These are phyloP conservation scores for Porpolomopsis calyptriformis DNA, from an alignment of 768 basidiomycete genomes.

Conservation along the genomic window DNA sequence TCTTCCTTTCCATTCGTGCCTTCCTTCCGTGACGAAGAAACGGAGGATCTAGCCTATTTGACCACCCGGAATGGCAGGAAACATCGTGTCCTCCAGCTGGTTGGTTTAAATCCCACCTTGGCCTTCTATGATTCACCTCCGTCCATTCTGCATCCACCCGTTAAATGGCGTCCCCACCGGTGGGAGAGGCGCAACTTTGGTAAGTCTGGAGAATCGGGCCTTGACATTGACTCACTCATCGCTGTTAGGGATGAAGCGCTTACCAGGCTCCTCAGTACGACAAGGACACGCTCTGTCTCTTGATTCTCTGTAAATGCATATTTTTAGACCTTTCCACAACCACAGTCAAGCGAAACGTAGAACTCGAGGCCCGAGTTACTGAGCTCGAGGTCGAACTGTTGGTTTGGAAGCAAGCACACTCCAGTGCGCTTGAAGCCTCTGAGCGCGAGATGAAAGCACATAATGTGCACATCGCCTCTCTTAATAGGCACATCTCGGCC, in stretches of 20 bases:
- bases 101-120: conserved; percentile 25
- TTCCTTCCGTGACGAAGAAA: conserved; percentile 42
- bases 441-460: conserved; percentile 56
- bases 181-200: conserved; percentile 57
- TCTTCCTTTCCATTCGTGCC: conserved; percentile 34
- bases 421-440: conserved; percentile 47
- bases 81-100: neutral
- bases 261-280: conserved; percentile 46
- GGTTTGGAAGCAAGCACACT: conserved; percentile 64
- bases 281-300: neutral
- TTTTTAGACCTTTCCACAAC: conserved; percentile 47
- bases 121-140: conserved; percentile 34
- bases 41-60: conserved; percentile 28
- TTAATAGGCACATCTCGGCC: conserved; percentile 54
- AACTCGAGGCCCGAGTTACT: conserved; percentile 52
- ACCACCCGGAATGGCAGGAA: neutral
- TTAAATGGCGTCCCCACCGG: conserved; percentile 44
- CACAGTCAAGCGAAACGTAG: conserved; percentile 52
- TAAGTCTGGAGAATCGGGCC: conserved; percentile 21
- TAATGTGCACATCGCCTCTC: conserved; percentile 54
- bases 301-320: conserved; percentile 3
- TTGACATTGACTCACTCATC: conserved; percentile 6
- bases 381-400: conserved; percentile 61
- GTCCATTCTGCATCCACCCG: conserved; percentile 18
- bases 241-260: conserved; percentile 54